Evolutionary conservation across 345 rosid species (phyloP).

Genomic region (Kandelia obovata): DNA sequence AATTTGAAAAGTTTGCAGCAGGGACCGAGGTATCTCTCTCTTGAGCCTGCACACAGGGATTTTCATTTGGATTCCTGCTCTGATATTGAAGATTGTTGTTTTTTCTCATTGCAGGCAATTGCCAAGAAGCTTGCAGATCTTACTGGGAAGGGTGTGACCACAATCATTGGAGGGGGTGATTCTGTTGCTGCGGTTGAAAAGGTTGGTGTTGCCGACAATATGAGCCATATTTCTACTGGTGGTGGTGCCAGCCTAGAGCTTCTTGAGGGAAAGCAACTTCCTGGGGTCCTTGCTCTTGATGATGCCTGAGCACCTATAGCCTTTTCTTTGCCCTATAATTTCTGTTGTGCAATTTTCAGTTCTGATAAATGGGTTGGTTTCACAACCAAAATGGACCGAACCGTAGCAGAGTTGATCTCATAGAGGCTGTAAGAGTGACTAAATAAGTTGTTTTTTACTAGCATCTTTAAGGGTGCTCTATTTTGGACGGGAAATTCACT

Average conservation of each 20-base stretch:
- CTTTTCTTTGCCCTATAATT: background rate
- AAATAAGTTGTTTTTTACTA: conserved; percentile 11
- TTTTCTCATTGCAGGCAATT: conserved; percentile 46
- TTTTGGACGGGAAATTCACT: background rate
- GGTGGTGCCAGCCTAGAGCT: conserved; percentile 99
- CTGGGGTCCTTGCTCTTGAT: conserved; percentile 88
- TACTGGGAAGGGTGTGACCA: conserved; percentile 81
- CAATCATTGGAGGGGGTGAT: conserved; percentile 98
- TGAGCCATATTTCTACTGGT: conserved; percentile 97
- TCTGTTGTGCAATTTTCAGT: conserved; percentile 1
- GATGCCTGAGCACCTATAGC: conserved; percentile 40
- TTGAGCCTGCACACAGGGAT: background rate
- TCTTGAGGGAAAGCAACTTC: conserved; percentile 84
- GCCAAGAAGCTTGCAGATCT: conserved; percentile 87
- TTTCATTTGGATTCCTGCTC: background rate
- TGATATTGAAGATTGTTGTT: background rate
- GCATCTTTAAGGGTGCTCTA: background rate
- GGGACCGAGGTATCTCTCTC: conserved; percentile 69
- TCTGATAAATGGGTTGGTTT: conserved; percentile 31
- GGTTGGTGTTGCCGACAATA: conserved; percentile 83
- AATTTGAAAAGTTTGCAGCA: conserved; percentile 80
- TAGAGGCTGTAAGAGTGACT: conserved; percentile 14
- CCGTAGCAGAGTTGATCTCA: background rate
- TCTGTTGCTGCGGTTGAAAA: conserved; percentile 96
- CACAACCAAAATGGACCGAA: conserved; percentile 20